These are phyloP conservation scores for Nakazawaea populi DNA, from an alignment of 805 yeast genomes.

Conservation along the genomic window DNA sequence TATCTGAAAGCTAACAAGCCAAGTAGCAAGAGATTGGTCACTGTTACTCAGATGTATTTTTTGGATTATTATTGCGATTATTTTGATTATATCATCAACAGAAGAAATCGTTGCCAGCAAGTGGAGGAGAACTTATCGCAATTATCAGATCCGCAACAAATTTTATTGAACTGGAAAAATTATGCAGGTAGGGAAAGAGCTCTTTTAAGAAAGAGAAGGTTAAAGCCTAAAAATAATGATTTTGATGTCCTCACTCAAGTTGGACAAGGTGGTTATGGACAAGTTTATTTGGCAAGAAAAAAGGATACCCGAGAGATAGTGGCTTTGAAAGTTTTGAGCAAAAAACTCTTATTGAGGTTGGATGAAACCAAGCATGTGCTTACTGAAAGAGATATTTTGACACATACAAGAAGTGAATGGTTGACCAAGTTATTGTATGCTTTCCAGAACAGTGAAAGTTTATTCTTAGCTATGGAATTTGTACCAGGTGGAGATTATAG, in stretches of 20 bases:
- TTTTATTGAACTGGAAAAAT: slow-evolving; percentile 47
- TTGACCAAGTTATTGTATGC: slow-evolving; percentile 89
- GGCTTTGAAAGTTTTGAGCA: slow-evolving; percentile 88
- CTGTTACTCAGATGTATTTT: slow-evolving; percentile 90
- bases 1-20: slow-evolving; percentile 56
- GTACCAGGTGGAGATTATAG: slow-evolving; percentile 99
- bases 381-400: slow-evolving; percentile 93
- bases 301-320: slow-evolving; percentile 92
- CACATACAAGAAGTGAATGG: slow-evolving; percentile 97
- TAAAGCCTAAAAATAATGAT: slow-evolving; percentile 90
- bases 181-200: slow-evolving; percentile 84
- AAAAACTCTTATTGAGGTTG: slow-evolving; percentile 73
- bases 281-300: slow-evolving; percentile 93
- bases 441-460: slow-evolving; percentile 86
- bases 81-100: slow-evolving; percentile 83
- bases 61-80: slow-evolving; percentile 94
- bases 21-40: slow-evolving; percentile 78
- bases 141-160: slow-evolving; percentile 35
- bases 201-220: slow-evolving; percentile 77
- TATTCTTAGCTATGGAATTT: slow-evolving; percentile 96
- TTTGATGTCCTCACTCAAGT: slow-evolving; percentile 96
- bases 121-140: slow-evolving; percentile 50
- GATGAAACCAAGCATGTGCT: slow-evolving; percentile 95
- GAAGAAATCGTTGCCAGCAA: slow-evolving; percentile 75
- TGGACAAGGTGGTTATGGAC: slow-evolving; percentile 99